phyloP scores from a whole-genome alignment of 441 rosid genomes.

The Populus tomentosa region DNA sequence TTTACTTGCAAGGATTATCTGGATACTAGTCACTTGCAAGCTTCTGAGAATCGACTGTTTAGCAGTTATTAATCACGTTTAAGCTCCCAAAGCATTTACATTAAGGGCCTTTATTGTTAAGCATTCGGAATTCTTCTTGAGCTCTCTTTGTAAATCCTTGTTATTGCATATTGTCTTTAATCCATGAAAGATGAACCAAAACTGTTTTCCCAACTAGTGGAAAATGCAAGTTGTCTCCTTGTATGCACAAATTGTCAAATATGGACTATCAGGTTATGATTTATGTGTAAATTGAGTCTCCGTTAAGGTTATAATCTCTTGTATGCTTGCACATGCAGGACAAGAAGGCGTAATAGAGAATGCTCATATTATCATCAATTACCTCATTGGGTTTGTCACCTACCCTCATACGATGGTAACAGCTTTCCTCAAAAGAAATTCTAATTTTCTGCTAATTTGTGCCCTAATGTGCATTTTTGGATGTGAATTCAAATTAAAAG shows the following conservation, averaged over 20 bases:
- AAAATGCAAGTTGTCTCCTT: background rate
- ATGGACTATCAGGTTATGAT: background rate
- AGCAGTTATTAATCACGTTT: background rate
- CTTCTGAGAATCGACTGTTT: background rate
- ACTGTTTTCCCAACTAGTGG: background rate
- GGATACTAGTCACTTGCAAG: background rate
- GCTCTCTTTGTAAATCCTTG: background rate
- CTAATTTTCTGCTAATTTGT: background rate
- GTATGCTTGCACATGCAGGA: conserved; percentile 41
- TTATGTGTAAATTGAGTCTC: background rate
- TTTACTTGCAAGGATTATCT: background rate
- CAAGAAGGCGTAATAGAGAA: conserved; percentile 55
- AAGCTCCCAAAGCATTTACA: background rate
- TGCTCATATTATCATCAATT: conserved; percentile 49
- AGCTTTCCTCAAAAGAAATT: background rate
- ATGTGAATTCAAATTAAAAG: background rate
- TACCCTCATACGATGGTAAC: conserved; percentile 73
- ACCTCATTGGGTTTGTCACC: conserved; percentile 43
- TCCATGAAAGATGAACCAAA: background rate
- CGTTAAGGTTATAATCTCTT: conserved; percentile 2
- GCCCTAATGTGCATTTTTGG: background rate
- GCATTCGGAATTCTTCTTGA: background rate
- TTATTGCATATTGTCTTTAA: background rate
- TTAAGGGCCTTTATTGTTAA: background rate
- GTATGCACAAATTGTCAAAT: background rate